Evolutionary conservation across 345 rosid species (phyloP).

Genomic region (Dipteronia dyeriana): DNA sequence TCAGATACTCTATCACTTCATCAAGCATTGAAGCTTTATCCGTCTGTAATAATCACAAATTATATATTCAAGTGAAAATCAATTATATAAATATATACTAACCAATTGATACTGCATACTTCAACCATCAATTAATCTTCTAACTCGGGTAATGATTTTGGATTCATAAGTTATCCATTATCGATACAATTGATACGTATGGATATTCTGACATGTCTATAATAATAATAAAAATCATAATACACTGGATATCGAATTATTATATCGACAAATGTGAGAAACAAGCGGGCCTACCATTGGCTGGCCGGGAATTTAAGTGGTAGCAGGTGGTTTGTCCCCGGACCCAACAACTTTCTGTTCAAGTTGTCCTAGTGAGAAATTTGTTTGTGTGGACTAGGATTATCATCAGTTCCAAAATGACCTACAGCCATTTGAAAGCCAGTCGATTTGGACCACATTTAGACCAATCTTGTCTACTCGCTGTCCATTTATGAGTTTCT

Average conservation of each 20-base stretch:
- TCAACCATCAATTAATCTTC: no score
- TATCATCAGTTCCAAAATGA: slow-evolving; percentile 35
- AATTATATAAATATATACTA: no score
- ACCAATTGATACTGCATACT: no score
- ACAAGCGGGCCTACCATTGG: slow-evolving; percentile 5
- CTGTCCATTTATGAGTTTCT: not conserved
- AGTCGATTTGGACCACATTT: slow-evolving; percentile 44
- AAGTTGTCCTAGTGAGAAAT: slow-evolving; percentile 25
- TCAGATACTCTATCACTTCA: slow-evolving; percentile 93
- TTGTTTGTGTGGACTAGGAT: slow-evolving; percentile 50
- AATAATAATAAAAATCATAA: no score
- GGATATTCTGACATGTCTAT: no score
- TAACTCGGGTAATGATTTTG: no score
- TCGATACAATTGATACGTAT: no score
- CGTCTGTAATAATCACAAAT: slow-evolving; percentile 45
- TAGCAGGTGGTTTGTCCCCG: slow-evolving; percentile 27
- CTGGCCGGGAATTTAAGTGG: slow-evolving; percentile 29
- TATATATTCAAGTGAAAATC: no score
- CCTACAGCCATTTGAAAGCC: slow-evolving; percentile 23
- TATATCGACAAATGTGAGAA: not conserved
- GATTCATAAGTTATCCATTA: no score
- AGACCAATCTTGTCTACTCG: not conserved
- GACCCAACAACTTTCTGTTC: slow-evolving; percentile 31
- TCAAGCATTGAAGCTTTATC: slow-evolving; percentile 98
- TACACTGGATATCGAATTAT: no score